Evolutionary conservation across 345 rosid genomes (phyloP), one percentile per base, ranked within the genome.

Genomic region (Dovyalis caffra): DNA sequence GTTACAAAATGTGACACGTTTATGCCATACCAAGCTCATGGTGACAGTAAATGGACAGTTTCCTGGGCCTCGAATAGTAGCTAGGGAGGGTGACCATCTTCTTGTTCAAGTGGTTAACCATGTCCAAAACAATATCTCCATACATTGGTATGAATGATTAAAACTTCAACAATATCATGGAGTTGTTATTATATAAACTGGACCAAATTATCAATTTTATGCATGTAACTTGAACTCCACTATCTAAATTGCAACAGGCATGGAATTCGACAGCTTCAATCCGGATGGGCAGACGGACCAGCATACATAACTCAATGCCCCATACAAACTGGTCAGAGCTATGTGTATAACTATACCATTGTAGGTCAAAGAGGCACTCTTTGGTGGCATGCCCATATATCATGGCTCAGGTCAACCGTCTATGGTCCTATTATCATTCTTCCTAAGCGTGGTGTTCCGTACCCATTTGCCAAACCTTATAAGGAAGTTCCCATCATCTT

Each of bases 361-460:
- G 29, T 60, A 10, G 83, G 83, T 8, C 79, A 75, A 35, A 80
- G 83, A 66, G 83, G 83, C 11, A 75, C 83, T n/a, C 73, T 75
- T 34, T 71, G 75, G 72, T 71, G 73, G 73, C 83, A 71, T 67
- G 83, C 83, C 16, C 83, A 80, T 53, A 71, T 76, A 23, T 71
- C 82, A 2, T 79, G 82, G 79, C 72, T 75, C 18, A 75, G 76
- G 38, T 75, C 79, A 25, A 79, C 76, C 26, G 32, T 79, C 15
- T 71, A 79, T 58, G 79, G 79, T 51, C 82, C 79, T 6, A 51
- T 79, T 35, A 65, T 79, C 43, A 75, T 79, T 62, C 79, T 79
- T 32, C 79, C 82, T 6, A 75, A 75, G 60, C 72, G 12, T 43
- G 82, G 76, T 26, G 69, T 79, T 28, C 82, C 72, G 71, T 79